Evolutionary conservation across 2,329 filamentous ascomycete species (phyloP), one percentile per base, ranked within the genome.

Genomic region (Sarocladiaceae sp.): DNA sequence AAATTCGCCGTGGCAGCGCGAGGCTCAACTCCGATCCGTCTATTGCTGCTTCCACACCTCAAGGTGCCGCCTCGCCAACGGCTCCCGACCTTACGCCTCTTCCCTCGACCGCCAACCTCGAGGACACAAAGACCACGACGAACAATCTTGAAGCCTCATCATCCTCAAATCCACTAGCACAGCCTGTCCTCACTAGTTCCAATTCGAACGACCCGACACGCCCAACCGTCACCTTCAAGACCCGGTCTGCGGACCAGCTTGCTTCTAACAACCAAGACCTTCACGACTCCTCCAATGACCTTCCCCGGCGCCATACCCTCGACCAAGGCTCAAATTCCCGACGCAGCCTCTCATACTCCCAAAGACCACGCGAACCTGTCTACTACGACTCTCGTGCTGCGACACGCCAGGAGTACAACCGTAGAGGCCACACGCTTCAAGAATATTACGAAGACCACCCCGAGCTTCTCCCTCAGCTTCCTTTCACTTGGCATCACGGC

Each of bases 341-440:
- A 15, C 60, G 58, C 42, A 71, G 68, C 52, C 59, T 71, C 3
- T 70, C 67, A 3, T 70, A 71, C 53, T 60, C 62, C 2, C 62
- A 63, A 20, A 62, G 69, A 5, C 60, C 64, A 6, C 25, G 51
- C n/a, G 66, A 67, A n/a, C 59, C 61, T 4, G 69, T 62, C 31
- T 71, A 71, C 60, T 71, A 71, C 60, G 69, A 71, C 56, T 71
- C 69, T 4, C 63, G 69, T 28, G 69, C 69, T 29, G 69, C 63
- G 13, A 69, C 66, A 2, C 60, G 59, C 17, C 52, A 56, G 26
- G 69, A 71, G 58, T 71, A 61, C 51, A 59, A 60, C 54, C 63
- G 69, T 15, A 62, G 69, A 20, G 69, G 58, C 12, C 63, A 61
- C 44, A 70, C 65, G 2, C 61, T 71, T 13, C 57, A 70, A 49